Evolutionary conservation across 2,329 filamentous ascomycete genomes (phyloP), one percentile per base, ranked within the genome.

Genomic region (Botrytis cinerea): DNA sequence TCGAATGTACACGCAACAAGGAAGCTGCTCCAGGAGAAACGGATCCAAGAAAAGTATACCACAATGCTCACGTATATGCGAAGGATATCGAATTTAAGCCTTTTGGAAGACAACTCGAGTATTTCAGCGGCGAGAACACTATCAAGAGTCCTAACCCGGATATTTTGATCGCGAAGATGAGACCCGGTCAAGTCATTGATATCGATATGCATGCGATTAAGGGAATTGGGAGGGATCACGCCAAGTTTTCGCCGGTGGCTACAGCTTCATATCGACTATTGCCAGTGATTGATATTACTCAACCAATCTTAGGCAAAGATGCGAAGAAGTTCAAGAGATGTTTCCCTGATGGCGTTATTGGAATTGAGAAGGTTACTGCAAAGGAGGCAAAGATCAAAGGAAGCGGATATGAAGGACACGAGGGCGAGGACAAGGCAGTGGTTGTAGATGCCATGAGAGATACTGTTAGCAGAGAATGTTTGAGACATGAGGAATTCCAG

Each of bases 181-280:
- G 96, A 43, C 96, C 97, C 0, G 93, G 92, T 7, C 97, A 99
- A 86, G 89, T 90, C 78, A 93, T 99, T 79, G 88, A 93, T 80
- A 86, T 98, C 75, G 90, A 93, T 77, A 92, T 97, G 88, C 95
- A 98, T 85, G 96, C 95, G 84, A 91, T 97, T 84, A 97, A 98
- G 85, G 96, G 97, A 75, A 90, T 97, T 77, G 96, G 96, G 66
- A 90, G 92, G 76, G 96, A 99, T 83, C 96, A 99, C 83, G 92
- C 96, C 78, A 99, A 99, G 84, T 99, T 96, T 85, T 97, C 94
- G 0, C 96, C 96, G 64, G 96, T 98, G 51, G 95, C 95, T 4
- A 98, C 96, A 1, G 96, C 96, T 4, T 93, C 92, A 38, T 99
- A 99, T 85, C 90, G 96, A 68, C 88, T 99, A 32, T 85, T 99